Evolutionary conservation across 345 rosid genomes (phyloP), one percentile per base, ranked within the genome.

Genomic region (Populus davidiana): DNA sequence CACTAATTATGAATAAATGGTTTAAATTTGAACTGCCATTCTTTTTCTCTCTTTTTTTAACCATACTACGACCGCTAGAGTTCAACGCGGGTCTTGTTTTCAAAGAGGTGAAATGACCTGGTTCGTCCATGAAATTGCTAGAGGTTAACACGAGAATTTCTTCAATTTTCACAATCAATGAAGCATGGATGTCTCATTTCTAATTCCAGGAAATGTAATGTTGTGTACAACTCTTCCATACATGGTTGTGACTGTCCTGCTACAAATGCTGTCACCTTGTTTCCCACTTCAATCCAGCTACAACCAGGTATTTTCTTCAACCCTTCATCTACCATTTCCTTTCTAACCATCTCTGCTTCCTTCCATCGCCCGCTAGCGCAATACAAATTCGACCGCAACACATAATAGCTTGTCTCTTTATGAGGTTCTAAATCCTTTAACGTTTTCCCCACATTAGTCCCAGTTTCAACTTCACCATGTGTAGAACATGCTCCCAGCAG

Each of bases 281-380:
- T 88, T 70, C 79, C 83, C 82, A 92, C 89, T 82, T 90, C 90
- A 50, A 92, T 89, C 98, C 98, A 91, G 33, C 98, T 91, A 79
- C 93, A 93, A 39, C 94, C 97, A 12, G 91, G 93, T 71, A 41
- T 81, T 84, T 93, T 93, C 84, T 83, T 89, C 71, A 93, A 50
- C 44, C 98, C 94, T 84, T 84, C 78, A 69, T 83, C 84, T n/a
- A 21, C 72, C 92, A 92, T 90, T 64, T 79, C 84, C 86, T 83
- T 85, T 81, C 95, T 88, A n/a, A 90, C 83, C 62, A 67, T 85
- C 86, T 89, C 97, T 59, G 94, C 97, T 87, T 90, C 91, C 69
- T 85, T 88, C 97, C 98, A 90, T 78, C 83, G 83, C 38, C 92
- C 94, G 1, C 87, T 87, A 0, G 84, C 70, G 72, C 89, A 89